Base-by-base conservation (phyloP, 257 asterid species). In the Nicotiana obtusifolia region DNA sequence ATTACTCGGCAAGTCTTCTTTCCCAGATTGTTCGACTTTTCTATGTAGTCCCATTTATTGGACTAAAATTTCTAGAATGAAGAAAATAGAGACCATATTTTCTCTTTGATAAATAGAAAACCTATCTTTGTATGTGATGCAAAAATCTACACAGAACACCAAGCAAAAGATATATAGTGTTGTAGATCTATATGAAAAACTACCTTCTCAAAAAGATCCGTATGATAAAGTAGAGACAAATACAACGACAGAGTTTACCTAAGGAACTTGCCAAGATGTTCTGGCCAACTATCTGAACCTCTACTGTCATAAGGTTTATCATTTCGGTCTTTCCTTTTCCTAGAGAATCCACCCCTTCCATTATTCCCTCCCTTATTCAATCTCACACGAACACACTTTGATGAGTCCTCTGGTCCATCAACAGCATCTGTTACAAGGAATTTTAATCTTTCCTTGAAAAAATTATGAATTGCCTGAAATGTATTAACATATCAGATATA, bases 271-370 rank as follows among this genome's bases (percentile, higher is more conserved):
- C 97, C 99, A 67, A 82, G 85, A 80, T 89, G 83, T 84, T 88
- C 92, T 54, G 98, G 97, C 97, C 97, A 95, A 88, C 85, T 89
- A 15, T 92, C 94, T 52, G 99, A 89, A 85, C 98, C 97, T 88
- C 99, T 94, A 79, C 87, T 80, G 83, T 95, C 99, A 85, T 91
- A 95, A 11, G 88, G 93, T 84, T 87, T 91, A 82, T 82, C 92
- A 86, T 89, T 90, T 76, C 97, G 92, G 26, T 75, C 89, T 89
- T 95, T 95, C 88, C 99, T 90, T 90, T 95, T 95, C 89, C 92
- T 90, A 76, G 93, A 91, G 83, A 86, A 85, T 84, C 84, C 86
- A 76, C 89, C 91, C 84, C 87, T 88, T 47, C 87, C 95, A 78
- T 86, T 86, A 82, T 80, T 85, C 83, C 83, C 83, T 76, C 93